Conservation (phyloP, 2,329 filamentous ascomycete genomes). For the Orbilia quercus region DNA sequence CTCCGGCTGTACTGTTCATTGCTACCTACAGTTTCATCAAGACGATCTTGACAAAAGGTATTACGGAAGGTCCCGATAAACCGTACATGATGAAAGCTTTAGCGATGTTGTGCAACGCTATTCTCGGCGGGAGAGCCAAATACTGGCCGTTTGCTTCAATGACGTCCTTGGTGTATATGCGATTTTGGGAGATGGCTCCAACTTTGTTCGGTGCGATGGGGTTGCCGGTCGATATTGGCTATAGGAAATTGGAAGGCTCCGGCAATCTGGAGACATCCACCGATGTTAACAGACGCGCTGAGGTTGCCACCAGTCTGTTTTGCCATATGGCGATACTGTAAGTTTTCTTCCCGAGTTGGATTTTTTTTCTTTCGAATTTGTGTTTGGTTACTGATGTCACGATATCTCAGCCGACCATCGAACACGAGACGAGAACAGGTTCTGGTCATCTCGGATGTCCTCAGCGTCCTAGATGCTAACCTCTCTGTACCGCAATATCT, state of each 20-base stretch:
- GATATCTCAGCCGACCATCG: constrained; percentile 14
- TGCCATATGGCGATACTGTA: constrained; percentile 51
- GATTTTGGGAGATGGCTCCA: constrained; percentile 41
- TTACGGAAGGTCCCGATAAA: constrained; percentile 43
- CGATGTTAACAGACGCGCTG: constrained; percentile 44
- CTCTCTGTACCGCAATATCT: constrained; percentile 33
- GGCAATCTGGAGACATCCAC: constrained; percentile 25
- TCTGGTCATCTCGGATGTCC: constrained; percentile 15
- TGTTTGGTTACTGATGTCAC: constrained; percentile 16
- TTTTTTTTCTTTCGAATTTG: not conserved
- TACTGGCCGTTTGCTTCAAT: constrained; percentile 29
- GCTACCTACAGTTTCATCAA: constrained; percentile 38
- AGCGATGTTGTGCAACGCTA: constrained; percentile 36
- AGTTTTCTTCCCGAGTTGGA: not conserved
- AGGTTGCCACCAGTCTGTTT: constrained; percentile 28
- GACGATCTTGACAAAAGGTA: constrained; percentile 32
- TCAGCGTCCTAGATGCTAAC: constrained; percentile 12
- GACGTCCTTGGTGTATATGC: constrained; percentile 24
- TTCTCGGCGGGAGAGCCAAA: constrained; percentile 41
- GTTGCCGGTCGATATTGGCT: constrained; percentile 32
- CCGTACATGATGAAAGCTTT: constrained; percentile 32
- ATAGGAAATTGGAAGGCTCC: constrained; percentile 14
- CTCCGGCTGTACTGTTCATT: constrained; percentile 31
- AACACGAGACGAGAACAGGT: constrained; percentile 41
- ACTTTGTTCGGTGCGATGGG: constrained; percentile 48